These are phyloP conservation scores for Eragrostis curvula DNA, from an alignment of 176 grass and related monocot species.

Conservation along the genomic window DNA sequence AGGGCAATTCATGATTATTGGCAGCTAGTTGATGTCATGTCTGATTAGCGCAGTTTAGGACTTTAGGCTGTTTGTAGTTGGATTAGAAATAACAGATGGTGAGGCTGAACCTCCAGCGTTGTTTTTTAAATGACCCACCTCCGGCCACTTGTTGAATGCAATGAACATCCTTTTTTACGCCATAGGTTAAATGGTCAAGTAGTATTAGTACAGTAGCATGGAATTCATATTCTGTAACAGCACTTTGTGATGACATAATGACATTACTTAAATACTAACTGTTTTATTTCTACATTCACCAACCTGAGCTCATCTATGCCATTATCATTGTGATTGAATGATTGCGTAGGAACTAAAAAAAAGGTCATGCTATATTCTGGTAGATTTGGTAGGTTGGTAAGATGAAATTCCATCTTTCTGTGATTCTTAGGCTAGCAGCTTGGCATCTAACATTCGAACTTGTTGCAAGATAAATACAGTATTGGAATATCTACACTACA, in stretches of 20 bases:
- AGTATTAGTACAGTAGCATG: conserved; percentile 11
- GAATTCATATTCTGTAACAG: not conserved
- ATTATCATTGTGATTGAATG: not conserved
- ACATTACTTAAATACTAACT: not conserved
- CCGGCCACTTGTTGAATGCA: not conserved
- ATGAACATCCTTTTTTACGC: not conserved
- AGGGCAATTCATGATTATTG: not conserved
- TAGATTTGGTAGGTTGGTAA: not conserved
- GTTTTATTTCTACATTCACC: not conserved
- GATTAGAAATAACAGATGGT: not conserved
- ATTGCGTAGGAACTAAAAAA: not conserved
- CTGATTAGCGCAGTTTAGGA: conserved; percentile 17
- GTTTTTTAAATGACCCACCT: not conserved
- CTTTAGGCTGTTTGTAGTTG: not conserved
- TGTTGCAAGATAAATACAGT: not conserved
- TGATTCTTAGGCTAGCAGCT: not conserved
- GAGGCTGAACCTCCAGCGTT: not conserved
- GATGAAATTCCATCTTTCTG: not conserved
- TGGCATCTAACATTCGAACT: not conserved
- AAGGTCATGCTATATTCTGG: not conserved
- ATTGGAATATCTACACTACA: not conserved
- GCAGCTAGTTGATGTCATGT: not conserved
- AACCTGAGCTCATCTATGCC: not conserved
- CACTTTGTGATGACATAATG: not conserved
- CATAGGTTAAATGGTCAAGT: not conserved